A percentile compares a stretch with the other conserved stretches of the same genome.
These are phyloP conservation scores for Diaporthe citri DNA, from an alignment of 2,329 filamentous ascomycete species.

Conservation along the genomic window DNA sequence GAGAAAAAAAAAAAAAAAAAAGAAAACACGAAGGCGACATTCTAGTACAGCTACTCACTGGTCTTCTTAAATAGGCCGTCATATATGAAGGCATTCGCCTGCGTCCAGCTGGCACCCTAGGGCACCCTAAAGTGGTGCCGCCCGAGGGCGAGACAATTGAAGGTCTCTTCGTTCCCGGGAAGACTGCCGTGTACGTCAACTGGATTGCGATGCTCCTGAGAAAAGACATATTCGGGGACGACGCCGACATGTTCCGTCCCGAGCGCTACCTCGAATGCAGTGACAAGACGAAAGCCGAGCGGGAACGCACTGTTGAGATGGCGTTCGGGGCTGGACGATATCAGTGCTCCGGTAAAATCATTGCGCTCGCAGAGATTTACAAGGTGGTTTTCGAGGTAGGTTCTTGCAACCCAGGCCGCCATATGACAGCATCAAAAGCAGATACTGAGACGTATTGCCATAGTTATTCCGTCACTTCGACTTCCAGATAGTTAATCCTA, in stretches of 20 bases:
- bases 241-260: not conserved
- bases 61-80: not conserved
- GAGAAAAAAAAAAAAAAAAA: too few relatives aligned
- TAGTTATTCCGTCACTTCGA: conserved; percentile 3
- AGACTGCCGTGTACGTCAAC: conserved; percentile 1
- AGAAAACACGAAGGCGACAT: too few relatives aligned
- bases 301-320: not conserved
- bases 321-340: not conserved
- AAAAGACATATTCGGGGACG: conserved; percentile 2
- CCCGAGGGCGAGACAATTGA: conserved; percentile 4
- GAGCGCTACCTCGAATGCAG: conserved; percentile 3
- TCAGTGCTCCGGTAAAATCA: not conserved
- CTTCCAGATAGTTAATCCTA: not conserved
- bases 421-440: not conserved
- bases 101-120: not conserved
- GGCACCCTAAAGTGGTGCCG: not conserved
- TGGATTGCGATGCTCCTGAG: not conserved
- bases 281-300: not conserved
- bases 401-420: too few relatives aligned
- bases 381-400: conserved; percentile 3
- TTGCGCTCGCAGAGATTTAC: not conserved
- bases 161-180: not conserved
- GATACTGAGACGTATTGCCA: not conserved
- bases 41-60: not conserved
- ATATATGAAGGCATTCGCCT: not conserved